Conservation (phyloP, 371 early-diverging fungal genomes). For the Phascolomyces articulosus region DNA sequence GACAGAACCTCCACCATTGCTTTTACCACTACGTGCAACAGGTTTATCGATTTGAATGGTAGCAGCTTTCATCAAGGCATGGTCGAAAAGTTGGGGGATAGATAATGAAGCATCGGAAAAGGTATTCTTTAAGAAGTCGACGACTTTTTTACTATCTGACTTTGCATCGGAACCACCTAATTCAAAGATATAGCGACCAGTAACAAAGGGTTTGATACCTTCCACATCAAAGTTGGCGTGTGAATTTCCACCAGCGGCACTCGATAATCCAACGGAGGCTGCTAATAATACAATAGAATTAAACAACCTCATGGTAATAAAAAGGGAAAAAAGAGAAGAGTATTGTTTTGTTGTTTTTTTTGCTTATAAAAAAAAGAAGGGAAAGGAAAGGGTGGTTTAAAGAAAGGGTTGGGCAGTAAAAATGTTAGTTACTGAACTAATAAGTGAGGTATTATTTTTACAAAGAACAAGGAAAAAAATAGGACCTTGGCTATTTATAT, state of each 20-base stretch:
- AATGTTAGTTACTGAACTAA: too few relatives aligned
- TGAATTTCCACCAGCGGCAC: neutral
- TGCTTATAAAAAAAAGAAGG: neutral
- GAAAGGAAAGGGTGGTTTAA: neutral
- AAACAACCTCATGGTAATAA: neutral
- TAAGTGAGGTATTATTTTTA: neutral
- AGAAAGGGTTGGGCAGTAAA: too few relatives aligned
- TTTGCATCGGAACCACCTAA: conserved; percentile 15
- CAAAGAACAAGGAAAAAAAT: too few relatives aligned
- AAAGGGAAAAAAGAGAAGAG: neutral
- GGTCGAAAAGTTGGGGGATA: conserved; percentile 29
- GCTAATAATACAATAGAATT: neutral
- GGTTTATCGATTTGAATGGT: conserved; percentile 28
- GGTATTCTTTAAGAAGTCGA: conserved; percentile 22
- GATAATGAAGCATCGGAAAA: conserved; percentile 24
- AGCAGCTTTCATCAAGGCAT: conserved; percentile 36
- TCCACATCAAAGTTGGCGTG: neutral
- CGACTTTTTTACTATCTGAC: conserved; percentile 8
- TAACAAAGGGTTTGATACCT: conserved; percentile 11
- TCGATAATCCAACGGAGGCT: neutral
- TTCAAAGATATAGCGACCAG: conserved; percentile 41
- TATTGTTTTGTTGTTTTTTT: neutral
- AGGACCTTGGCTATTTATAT: too few relatives aligned
- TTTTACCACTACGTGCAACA: neutral
- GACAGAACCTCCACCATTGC: too few relatives aligned